These are phyloP conservation scores for Nothophaeocryptopus gaeumannii DNA, from an alignment of 2,329 filamentous ascomycete genomes.

Conservation along the genomic window DNA sequence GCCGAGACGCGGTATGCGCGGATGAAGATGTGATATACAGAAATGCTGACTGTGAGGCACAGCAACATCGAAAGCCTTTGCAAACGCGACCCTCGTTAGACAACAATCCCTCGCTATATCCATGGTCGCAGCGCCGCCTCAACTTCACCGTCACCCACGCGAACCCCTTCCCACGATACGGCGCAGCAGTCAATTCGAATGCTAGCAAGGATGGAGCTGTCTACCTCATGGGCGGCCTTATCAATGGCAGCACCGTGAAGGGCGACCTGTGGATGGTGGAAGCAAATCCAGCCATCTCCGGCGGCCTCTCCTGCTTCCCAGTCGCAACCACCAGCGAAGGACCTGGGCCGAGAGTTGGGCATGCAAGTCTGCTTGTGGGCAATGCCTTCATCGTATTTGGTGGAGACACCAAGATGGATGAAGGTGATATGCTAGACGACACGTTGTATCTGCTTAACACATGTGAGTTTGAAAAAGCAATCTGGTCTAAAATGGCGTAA, in stretches of 20 bases:
- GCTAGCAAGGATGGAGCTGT: slow-evolving; percentile 96
- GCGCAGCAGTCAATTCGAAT: slow-evolving; percentile 87
- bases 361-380: slow-evolving; percentile 88
- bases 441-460: slow-evolving; percentile 96
- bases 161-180: slow-evolving; percentile 93
- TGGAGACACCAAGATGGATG: slow-evolving; percentile 95
- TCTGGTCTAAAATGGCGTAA: too few relatives aligned
- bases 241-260: slow-evolving; percentile 92
- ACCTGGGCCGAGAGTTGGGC: slow-evolving; percentile 89
- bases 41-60: slow-evolving; percentile 44
- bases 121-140: slow-evolving; percentile 88
- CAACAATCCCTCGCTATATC: slow-evolving; percentile 69
- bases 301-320: slow-evolving; percentile 84
- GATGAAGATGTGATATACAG: background rate
- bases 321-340: slow-evolving; percentile 90
- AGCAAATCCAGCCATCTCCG: slow-evolving; percentile 58
- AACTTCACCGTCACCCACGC: slow-evolving; percentile 79
- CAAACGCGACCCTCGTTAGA: slow-evolving; percentile 54
- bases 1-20: slow-evolving; percentile 26
- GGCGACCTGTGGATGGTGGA: slow-evolving; percentile 98
- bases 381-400: slow-evolving; percentile 99
- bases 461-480: slow-evolving; percentile 66
- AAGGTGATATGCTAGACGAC: slow-evolving; percentile 86
- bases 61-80: slow-evolving; percentile 35
- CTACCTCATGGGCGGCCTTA: slow-evolving; percentile 94